Base-by-base conservation (phyloP, 768 basidiomycete species). In the Cystobasidium ongulense region DNA sequence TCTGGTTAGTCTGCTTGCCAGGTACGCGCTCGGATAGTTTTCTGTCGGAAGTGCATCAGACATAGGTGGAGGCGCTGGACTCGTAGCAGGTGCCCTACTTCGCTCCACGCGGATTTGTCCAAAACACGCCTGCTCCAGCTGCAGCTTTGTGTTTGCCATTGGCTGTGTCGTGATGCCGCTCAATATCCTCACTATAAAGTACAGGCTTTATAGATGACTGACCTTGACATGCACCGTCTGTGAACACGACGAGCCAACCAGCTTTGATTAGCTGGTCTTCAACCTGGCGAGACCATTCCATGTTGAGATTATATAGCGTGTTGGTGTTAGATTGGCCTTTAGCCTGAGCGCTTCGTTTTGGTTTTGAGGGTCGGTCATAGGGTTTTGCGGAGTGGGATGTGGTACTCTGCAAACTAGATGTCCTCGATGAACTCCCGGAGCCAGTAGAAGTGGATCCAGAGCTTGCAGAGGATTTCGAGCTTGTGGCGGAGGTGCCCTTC, bases 1-100 rank as follows among this genome's bases (percentile, higher is more conserved):
- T 53, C 27, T 71, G 68, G 27, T 71, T 71, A 25, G 27, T 71
- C 53, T 71, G 68, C 25, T 71, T 71, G 36, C 68, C 68, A 1
- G 68, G 68, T 23, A 71, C 50, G 18, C 68, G 23, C 27, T 71
- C 68, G 36, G 68, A 36, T 8, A 71, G 1, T 4, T 54, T 38
- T 10, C 68, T 71, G 68, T 11, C 35, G 2, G 21, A 3, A 15
- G 23, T 18, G 11, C 35, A 25, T 64, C 33, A 64, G 63, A 21
- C 31, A 21, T n/a, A n/a, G 11, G 13, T 59, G 57, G 11, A 25
- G 15, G n/a, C n/a, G 15, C n/a, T 46, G 36, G 18, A 8, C 11
- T 35, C 25, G 13, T 50, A 39, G 33, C 15, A 11, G 64, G 15
- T 17, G 23, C 31, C 68, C 17, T 10, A 71, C 68, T 31, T 10